phyloP scores from a whole-genome alignment of 345 rosid genomes.

The Linum trigynum region DNA sequence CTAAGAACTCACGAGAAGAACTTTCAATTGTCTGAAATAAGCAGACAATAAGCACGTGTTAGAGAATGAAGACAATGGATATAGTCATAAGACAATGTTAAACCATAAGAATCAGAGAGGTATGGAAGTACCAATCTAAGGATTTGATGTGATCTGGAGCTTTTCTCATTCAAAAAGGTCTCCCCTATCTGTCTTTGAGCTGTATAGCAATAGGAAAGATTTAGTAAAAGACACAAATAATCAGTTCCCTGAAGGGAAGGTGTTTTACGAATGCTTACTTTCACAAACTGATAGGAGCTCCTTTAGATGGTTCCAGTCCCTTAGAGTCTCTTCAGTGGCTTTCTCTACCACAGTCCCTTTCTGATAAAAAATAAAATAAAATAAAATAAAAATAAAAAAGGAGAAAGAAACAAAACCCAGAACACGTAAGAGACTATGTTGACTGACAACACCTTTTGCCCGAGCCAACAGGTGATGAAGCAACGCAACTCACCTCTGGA shows the following conservation, averaged over 20 bases:
- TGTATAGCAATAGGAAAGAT: conserved; percentile 25
- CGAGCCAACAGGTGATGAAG: neutral
- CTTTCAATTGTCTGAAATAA: conserved; percentile 73
- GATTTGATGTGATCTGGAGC: conserved; percentile 99
- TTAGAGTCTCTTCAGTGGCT: conserved; percentile 62
- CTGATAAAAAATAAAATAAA: conserved; percentile 39
- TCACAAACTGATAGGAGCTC: conserved; percentile 85
- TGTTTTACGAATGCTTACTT: conserved; percentile 37
- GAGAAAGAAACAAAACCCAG: neutral
- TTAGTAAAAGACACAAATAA: conserved; percentile 9
- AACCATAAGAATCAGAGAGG: conserved; percentile 10
- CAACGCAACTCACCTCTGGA: conserved; percentile 55
- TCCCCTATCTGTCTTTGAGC: conserved; percentile 93
- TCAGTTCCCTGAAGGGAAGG: neutral
- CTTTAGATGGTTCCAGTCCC: conserved; percentile 79
- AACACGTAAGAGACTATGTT: conserved; percentile 14
- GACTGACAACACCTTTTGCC: neutral
- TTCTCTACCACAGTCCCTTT: conserved; percentile 86
- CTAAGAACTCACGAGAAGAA: conserved; percentile 87
- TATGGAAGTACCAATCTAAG: conserved; percentile 58
- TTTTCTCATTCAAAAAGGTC: conserved; percentile 81
- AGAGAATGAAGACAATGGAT: neutral
- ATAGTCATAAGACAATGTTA: too few species aligned
- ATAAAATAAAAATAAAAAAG: too few species aligned
- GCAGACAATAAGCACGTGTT: neutral